A percentile compares a stretch with the other conserved stretches of the same genome.
phyloP scores from a whole-genome alignment of 2,329 filamentous ascomycete species.

The Talaromyces sp. region DNA sequence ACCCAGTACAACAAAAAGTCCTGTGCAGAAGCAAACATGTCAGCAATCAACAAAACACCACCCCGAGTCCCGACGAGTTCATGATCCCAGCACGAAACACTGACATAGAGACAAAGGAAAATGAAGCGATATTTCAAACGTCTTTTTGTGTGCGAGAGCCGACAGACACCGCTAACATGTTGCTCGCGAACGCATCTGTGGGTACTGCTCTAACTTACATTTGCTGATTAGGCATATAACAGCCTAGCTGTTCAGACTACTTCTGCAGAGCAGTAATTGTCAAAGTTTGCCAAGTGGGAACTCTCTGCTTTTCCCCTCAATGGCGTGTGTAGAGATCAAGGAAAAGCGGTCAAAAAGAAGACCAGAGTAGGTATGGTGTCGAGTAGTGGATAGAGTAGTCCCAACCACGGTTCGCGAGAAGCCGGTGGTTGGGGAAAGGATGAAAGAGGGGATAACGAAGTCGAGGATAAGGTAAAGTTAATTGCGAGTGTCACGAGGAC shows the following conservation, averaged over 20 bases:
- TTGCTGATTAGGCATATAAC: slow-evolving; percentile 5
- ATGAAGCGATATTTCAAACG: background rate
- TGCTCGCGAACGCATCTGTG: slow-evolving; percentile 3
- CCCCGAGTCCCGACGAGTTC: background rate
- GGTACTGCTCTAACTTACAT: slow-evolving; percentile 11
- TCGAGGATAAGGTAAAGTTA: background rate
- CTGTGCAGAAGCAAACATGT: slow-evolving; percentile 13
- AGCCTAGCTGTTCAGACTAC: background rate
- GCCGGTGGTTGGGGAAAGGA: slow-evolving; percentile 6
- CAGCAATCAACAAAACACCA: background rate
- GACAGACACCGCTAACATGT: background rate
- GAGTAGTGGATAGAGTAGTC: background rate
- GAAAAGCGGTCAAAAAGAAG: slow-evolving; percentile 7
- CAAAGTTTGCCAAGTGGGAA: slow-evolving; percentile 1
- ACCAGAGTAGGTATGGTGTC: slow-evolving; percentile 4
- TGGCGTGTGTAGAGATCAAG: background rate
- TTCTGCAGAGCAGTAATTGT: background rate
- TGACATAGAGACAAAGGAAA: background rate
- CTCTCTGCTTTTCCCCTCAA: slow-evolving; percentile 3
- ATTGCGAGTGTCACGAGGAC: background rate
- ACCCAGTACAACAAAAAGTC: slow-evolving; percentile 12
- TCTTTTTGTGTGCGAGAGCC: background rate
- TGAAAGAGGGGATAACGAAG: background rate
- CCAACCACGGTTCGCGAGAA: slow-evolving; percentile 7
- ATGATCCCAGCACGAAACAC: background rate